Percentiles rank a stretch among this genome's conserved stretches.
Conservation (phyloP, 352 stramenopile genomes). For the Peronospora farinosa region DNA sequence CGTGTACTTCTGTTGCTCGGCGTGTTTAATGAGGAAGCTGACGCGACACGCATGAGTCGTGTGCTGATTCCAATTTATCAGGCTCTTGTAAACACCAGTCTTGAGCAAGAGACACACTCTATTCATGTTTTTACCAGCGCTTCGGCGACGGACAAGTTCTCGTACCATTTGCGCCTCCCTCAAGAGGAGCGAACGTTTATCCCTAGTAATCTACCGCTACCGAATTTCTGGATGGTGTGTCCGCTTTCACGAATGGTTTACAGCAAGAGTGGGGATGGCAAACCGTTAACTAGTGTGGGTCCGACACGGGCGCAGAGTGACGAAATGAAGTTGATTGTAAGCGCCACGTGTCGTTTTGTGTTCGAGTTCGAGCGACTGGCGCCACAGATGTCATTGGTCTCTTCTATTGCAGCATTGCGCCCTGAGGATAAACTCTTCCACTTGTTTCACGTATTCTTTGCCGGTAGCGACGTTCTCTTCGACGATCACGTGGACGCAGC, state of each 20-base stretch:
- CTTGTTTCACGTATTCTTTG: conserved; percentile 66
- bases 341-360: conserved; percentile 56
- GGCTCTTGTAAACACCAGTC: conserved; percentile 48
- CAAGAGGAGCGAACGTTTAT: conserved; percentile 48
- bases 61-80: conserved; percentile 64
- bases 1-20: conserved; percentile 32
- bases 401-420: conserved; percentile 23
- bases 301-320: conserved; percentile 46
- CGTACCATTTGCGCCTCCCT: conserved; percentile 53
- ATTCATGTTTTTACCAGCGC: conserved; percentile 24
- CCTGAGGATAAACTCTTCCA: conserved; percentile 75
- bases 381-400: conserved; percentile 16
- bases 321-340: conserved; percentile 72
- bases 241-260: conserved; percentile 68
- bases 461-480: conserved; percentile 62
- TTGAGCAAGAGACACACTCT: conserved; percentile 54
- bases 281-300: conserved; percentile 12
- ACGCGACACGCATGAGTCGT: conserved; percentile 41
- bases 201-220: conserved; percentile 51
- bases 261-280: conserved; percentile 18
- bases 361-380: conserved; percentile 43
- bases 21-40: conserved; percentile 38
- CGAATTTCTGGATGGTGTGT: conserved; percentile 62
- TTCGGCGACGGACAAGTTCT: conserved; percentile 29
- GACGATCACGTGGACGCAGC: conserved; percentile 55